phyloP scores from a whole-genome alignment of 75 land plant species.

The Isoetes taiwanensis region DNA sequence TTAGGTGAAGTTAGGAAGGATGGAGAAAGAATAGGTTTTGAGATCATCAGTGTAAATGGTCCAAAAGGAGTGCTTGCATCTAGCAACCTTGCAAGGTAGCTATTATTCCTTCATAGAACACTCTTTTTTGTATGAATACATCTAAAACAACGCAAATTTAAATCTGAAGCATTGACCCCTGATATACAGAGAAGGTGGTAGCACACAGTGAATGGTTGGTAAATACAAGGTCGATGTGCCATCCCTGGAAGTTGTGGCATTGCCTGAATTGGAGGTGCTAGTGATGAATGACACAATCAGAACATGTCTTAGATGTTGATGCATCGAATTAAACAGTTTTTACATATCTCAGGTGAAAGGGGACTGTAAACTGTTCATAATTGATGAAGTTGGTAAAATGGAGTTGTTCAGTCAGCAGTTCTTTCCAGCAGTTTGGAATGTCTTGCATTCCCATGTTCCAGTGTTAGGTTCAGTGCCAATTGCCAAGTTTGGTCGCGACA shows the following conservation, averaged over 20 bases:
- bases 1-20: constrained; percentile 53
- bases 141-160: no score
- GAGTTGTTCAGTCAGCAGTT: constrained; percentile 67
- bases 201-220: constrained; percentile 59
- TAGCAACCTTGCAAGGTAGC: no score
- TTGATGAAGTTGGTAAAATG: constrained; percentile 89
- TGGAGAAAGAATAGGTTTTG: constrained; percentile 54
- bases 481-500: constrained; percentile 50
- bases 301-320: background rate
- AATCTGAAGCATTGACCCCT: no score
- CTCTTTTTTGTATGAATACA: no score
- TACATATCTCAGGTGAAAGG: constrained; percentile 32
- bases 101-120: no score
- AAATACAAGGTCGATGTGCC: constrained; percentile 62
- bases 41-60: constrained; percentile 60
- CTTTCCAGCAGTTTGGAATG: constrained; percentile 49
- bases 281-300: background rate
- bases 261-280: constrained; percentile 65
- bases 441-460: constrained; percentile 50
- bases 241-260: constrained; percentile 60
- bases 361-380: constrained; percentile 52
- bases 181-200: constrained; percentile 29
- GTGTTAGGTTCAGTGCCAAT: constrained; percentile 58
- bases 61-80: constrained; percentile 38
- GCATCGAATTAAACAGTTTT: background rate